These are phyloP conservation scores for Colletotrichum tofieldiae DNA, from an alignment of 2,329 filamentous ascomycete species.

Conservation along the genomic window DNA sequence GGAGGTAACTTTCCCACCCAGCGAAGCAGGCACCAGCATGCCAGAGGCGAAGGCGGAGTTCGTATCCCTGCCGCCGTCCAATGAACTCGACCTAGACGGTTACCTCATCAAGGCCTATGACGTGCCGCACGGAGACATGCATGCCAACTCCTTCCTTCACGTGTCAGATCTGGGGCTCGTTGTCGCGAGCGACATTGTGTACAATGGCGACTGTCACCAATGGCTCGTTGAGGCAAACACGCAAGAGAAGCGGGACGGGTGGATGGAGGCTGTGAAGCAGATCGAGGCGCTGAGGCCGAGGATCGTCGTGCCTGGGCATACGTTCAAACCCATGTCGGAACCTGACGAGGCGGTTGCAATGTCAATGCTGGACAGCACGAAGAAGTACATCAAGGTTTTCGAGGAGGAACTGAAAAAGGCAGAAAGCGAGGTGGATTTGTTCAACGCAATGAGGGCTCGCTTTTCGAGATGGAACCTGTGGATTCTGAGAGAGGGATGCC, in stretches of 20 bases:
- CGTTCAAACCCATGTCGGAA: conserved; percentile 7
- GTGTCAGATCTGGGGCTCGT: neutral
- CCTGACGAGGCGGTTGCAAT: conserved; percentile 2
- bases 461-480: neutral
- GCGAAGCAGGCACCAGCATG: conserved; percentile 3
- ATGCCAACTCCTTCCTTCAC: conserved; percentile 17
- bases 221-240: conserved; percentile 17
- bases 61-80: neutral
- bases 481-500: neutral
- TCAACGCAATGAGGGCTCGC: neutral
- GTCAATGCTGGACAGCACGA: conserved; percentile 3
- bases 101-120: neutral
- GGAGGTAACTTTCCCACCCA: neutral
- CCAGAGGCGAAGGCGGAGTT: neutral
- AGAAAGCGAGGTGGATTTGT: conserved; percentile 5
- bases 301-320: conserved; percentile 8
- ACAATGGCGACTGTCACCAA: conserved; percentile 19
- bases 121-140: conserved; percentile 4
- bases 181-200: conserved; percentile 14
- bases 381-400: conserved; percentile 6
- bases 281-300: conserved; percentile 2
- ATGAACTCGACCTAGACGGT: neutral
- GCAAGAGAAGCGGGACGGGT: conserved; percentile 9
- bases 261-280: neutral
- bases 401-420: conserved; percentile 19